Evolutionary conservation across 129 eudicot genomes (phyloP).

Genomic region (Kitagawia praeruptora): DNA sequence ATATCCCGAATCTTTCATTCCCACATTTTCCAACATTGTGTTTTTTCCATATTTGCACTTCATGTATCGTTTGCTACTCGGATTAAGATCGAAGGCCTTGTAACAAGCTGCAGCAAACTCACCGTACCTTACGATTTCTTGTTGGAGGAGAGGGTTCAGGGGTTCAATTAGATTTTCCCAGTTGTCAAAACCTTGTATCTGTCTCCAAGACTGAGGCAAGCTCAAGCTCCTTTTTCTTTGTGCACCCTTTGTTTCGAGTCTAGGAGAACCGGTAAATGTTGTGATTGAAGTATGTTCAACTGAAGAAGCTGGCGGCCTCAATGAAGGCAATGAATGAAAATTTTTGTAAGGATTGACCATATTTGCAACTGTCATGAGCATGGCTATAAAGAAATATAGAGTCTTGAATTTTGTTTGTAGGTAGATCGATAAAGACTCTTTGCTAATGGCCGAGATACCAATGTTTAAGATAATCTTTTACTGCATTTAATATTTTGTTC

Average conservation of each 20-base stretch:
- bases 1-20: conserved; percentile 42
- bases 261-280: neutral
- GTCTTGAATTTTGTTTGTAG: neutral
- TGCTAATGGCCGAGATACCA: no score
- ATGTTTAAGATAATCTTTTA: no score
- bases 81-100: conserved; percentile 55
- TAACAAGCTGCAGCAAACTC: conserved; percentile 50
- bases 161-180: conserved; percentile 62
- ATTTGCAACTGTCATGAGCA: neutral
- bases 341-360: neutral
- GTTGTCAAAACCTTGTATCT: conserved; percentile 41
- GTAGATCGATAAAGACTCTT: no score
- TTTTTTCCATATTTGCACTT: conserved; percentile 49
- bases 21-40: conserved; percentile 32
- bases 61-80: conserved; percentile 42
- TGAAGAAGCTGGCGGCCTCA: neutral
- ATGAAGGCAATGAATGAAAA: neutral
- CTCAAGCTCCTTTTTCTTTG: conserved; percentile 8
- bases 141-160: conserved; percentile 50
- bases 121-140: conserved; percentile 55
- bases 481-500: no score
- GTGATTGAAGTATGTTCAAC: neutral
- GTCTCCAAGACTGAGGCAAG: conserved; percentile 17
- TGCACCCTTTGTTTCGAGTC: neutral
- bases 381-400: neutral